A percentile compares a stretch with the other conserved stretches of the same genome.
phyloP scores from a whole-genome alignment of 75 land plant species.

The Pinus albicaulis region DNA sequence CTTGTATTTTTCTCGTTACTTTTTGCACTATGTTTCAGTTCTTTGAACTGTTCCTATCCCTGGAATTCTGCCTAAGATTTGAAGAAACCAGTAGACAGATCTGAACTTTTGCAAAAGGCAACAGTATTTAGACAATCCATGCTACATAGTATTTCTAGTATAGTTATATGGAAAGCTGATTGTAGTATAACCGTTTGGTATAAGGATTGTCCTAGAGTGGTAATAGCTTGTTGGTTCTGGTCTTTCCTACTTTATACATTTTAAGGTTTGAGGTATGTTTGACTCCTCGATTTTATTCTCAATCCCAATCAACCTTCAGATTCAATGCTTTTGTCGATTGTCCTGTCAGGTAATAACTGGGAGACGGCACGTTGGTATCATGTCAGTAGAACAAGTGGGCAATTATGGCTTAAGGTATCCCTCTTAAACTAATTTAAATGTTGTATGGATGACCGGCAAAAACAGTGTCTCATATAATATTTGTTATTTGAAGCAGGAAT shows the following conservation, averaged over 20 bases:
- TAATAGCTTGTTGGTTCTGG: no score
- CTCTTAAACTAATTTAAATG: background rate
- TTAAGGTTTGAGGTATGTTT: no score
- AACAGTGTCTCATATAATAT: background rate
- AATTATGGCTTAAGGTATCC: slow-evolving; percentile 92
- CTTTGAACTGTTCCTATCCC: background rate
- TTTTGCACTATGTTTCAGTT: background rate
- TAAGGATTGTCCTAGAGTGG: no score
- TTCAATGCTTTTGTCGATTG: background rate
- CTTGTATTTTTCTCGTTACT: background rate
- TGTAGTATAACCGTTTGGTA: no score
- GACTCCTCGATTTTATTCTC: no score
- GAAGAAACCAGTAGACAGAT: background rate
- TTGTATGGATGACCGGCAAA: background rate
- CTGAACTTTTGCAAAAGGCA: background rate
- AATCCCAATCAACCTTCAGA: no score
- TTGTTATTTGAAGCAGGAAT: background rate
- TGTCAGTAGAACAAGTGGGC: slow-evolving; percentile 91
- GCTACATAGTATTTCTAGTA: background rate
- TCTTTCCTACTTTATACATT: no score
- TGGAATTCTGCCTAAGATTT: background rate
- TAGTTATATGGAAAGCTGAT: background rate
- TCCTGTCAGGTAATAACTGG: slow-evolving; percentile 76
- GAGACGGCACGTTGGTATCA: slow-evolving; percentile 86
- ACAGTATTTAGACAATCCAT: background rate